Percentiles rank a stretch among this genome's conserved stretches.
These are phyloP conservation scores for Durotheca rogersii DNA, from an alignment of 495 filamentous ascomycete species.

Conservation along the genomic window DNA sequence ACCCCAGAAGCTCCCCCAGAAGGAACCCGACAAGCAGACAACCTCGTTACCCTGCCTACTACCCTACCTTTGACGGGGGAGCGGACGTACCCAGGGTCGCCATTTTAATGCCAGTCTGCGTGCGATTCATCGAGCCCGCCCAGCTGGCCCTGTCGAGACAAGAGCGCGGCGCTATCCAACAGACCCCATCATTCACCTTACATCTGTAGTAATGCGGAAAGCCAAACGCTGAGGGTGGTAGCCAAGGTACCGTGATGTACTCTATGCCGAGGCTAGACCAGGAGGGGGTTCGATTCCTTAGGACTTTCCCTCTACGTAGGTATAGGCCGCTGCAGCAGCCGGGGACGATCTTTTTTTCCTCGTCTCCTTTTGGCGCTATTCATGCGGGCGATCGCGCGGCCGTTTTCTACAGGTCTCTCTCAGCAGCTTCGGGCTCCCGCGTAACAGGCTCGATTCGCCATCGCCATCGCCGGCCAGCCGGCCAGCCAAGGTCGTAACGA, in stretches of 20 bases:
- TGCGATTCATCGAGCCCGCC: neutral
- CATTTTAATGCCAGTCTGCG: neutral
- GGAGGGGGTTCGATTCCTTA: constrained; percentile 10
- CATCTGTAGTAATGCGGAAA: neutral
- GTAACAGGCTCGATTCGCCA: too few relatives aligned
- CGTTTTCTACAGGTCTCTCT: constrained; percentile 14
- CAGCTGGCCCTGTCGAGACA: neutral
- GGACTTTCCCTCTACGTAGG: constrained; percentile 20
- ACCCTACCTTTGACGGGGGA: neutral
- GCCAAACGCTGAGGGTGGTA: too few relatives aligned
- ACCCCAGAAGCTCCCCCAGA: too few relatives aligned
- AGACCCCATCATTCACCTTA: neutral
- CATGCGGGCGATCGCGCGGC: constrained; percentile 21
- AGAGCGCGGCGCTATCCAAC: neutral
- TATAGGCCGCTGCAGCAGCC: neutral
- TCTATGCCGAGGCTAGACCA: neutral
- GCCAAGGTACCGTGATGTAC: constrained; percentile 8
- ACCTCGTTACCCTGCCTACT: too few relatives aligned
- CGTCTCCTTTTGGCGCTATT: constrained; percentile 6
- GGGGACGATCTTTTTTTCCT: constrained; percentile 5
- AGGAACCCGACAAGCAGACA: too few relatives aligned
- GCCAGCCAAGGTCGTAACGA: neutral
- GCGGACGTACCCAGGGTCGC: neutral
- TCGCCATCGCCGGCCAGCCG: neutral
- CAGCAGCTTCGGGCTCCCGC: neutral